phyloP scores from a whole-genome alignment of 805 yeast species.

The Candida ovalis region DNA sequence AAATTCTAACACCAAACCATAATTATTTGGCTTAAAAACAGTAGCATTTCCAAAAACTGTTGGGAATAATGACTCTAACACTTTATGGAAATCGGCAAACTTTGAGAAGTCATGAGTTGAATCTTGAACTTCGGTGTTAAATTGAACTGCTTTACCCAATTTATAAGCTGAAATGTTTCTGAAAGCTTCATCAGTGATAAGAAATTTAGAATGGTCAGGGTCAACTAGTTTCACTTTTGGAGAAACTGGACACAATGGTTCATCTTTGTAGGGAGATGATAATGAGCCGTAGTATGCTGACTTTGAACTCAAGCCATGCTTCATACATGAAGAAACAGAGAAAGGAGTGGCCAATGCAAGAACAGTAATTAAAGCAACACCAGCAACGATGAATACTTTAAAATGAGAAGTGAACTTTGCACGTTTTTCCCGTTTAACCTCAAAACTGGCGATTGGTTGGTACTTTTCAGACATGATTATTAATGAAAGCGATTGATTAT shows the following conservation, averaged over 20 bases:
- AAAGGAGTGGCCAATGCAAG: too few species aligned
- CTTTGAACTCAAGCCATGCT: too few species aligned
- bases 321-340: too few species aligned
- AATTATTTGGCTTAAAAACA: conserved; percentile 53
- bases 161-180: conserved; percentile 35
- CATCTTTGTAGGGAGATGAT: too few species aligned
- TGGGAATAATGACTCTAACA: conserved; percentile 54
- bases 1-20: conserved; percentile 62
- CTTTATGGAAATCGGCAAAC: conserved; percentile 48
- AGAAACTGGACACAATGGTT: conserved; percentile 1
- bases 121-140: conserved; percentile 42
- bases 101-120: conserved; percentile 44
- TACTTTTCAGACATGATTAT: too few species aligned
- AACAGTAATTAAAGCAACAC: too few species aligned
- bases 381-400: too few species aligned
- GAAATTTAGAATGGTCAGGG: conserved; percentile 13
- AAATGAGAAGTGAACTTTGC: too few species aligned
- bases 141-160: conserved; percentile 43
- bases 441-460: too few species aligned
- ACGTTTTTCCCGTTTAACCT: too few species aligned
- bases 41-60: conserved; percentile 42
- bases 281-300: background rate
- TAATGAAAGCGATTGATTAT: too few species aligned
- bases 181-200: conserved; percentile 30
- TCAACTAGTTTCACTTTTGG: background rate